Evolutionary conservation across 495 filamentous ascomycete genomes (phyloP).

Genomic region (Penicillium cosmopolitanum): DNA sequence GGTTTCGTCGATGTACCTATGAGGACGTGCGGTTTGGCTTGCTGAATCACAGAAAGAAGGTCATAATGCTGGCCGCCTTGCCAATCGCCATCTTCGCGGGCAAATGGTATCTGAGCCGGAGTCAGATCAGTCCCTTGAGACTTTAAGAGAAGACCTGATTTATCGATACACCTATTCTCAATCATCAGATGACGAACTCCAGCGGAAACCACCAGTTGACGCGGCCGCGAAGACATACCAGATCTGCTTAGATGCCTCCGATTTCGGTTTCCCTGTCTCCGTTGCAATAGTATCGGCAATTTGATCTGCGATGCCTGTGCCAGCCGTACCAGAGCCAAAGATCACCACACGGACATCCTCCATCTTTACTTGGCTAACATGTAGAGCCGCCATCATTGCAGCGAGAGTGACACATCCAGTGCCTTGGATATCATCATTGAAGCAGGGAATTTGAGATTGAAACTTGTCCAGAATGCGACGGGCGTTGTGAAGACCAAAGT

Average conservation of each 20-base stretch:
- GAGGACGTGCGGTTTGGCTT: conserved; percentile 78
- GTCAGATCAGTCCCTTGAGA: conserved; percentile 64
- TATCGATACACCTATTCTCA: conserved; percentile 74
- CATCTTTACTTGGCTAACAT: conserved; percentile 68
- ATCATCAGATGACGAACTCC: not conserved
- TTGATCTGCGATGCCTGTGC: conserved; percentile 84
- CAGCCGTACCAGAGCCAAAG: conserved; percentile 85
- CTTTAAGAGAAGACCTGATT: conserved; percentile 73
- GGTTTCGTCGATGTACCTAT: conserved; percentile 85
- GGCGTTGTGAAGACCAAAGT: conserved; percentile 62
- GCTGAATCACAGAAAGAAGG: conserved; percentile 67
- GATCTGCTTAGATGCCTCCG: conserved; percentile 79
- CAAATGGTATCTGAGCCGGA: conserved; percentile 67
- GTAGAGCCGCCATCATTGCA: conserved; percentile 72
- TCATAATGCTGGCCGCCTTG: conserved; percentile 53
- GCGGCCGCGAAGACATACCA: conserved; percentile 57
- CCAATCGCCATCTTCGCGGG: conserved; percentile 69
- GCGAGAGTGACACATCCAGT: conserved; percentile 88
- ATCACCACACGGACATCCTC: conserved; percentile 70
- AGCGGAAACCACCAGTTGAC: no score
- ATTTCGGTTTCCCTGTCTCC: conserved; percentile 66
- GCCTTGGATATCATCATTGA: conserved; percentile 92
- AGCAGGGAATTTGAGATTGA: conserved; percentile 71
- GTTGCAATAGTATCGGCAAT: conserved; percentile 76
- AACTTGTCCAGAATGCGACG: conserved; percentile 76